Evolutionary conservation across 371 early-diverging fungal genomes (phyloP), one percentile per base, ranked within the genome.

Genomic region (Mucor circinelloides): DNA sequence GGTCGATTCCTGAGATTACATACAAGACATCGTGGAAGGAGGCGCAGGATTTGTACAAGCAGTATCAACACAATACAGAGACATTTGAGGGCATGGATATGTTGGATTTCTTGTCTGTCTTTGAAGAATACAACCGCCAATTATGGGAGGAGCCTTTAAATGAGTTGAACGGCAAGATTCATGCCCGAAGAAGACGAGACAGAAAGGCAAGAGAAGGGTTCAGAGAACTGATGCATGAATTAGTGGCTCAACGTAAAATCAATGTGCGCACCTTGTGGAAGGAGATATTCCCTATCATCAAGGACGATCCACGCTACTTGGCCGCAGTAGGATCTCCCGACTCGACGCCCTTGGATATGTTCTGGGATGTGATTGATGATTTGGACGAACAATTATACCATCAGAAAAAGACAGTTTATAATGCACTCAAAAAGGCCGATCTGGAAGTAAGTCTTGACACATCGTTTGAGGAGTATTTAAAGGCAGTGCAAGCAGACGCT

Each of bases 291-390:
- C 92, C 94, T 1, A 36, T 81, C 27, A 82, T 96, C 64, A 86
- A 89, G 55, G 80, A 88, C 3, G 93, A 96, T 66, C 71, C 80
- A 21, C 81, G 92, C 25, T 96, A 92, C 66, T 40, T 67, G 5
- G 76, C 84, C n/a, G 86, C 94, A 72, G 84, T 98, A 4, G 95
- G 95, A 0, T 88, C 93, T 63, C 83, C 89, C 1, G 97, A 95
- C 8, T 94, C 95, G 0, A 86, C 91, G 5, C 95, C 98, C 2
- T 69, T 95, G 58, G 97, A 98, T 56, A 70, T 98, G 62, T 96
- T 96, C 71, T 96, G 95, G 91, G 98, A 98, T 73, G 62, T 87
- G 15, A 75, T 96, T 23, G 91, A 93, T 67, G 88, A 89, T 44
- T 72, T 97, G 15, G 93, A 95, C 52, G 94, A 95, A 34, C 79